Percentiles rank a stretch among this genome's conserved stretches.
Evolutionary conservation across 2,329 filamentous ascomycete genomes (phyloP).

Genomic region (Grosmannia huntii): DNA sequence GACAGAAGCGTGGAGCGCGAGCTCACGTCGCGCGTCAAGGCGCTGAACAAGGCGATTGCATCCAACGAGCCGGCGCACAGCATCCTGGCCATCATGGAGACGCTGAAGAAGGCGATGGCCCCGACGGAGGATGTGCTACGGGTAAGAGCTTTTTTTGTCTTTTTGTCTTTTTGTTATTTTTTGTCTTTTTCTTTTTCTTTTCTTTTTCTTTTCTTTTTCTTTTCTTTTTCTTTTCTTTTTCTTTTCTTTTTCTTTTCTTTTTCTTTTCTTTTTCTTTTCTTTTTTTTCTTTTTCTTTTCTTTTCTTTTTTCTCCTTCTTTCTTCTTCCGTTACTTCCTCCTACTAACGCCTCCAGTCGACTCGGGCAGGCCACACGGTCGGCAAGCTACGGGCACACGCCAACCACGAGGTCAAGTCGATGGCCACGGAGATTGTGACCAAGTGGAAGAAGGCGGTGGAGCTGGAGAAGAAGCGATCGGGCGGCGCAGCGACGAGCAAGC

Average conservation of each 20-base stretch:
- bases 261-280: no score
- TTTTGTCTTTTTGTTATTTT: no score
- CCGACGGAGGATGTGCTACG: slow-evolving; percentile 85
- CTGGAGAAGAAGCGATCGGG: slow-evolving; percentile 36
- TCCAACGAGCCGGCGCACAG: slow-evolving; percentile 62
- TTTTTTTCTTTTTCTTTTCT: neutral
- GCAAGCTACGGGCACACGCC: slow-evolving; percentile 62
- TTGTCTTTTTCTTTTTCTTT: no score
- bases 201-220: neutral
- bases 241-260: no score
- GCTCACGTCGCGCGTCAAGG: slow-evolving; percentile 63
- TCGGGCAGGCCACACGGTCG: slow-evolving; percentile 81
- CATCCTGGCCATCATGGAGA: slow-evolving; percentile 61
- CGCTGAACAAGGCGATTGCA: slow-evolving; percentile 64
- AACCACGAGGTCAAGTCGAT: slow-evolving; percentile 71
- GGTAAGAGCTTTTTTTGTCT: slow-evolving; percentile 29
- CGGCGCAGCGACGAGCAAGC: slow-evolving; percentile 15
- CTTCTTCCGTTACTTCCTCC: neutral
- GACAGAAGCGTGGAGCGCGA: slow-evolving; percentile 53
- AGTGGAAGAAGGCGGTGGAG: slow-evolving; percentile 75
- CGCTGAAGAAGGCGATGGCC: slow-evolving; percentile 65
- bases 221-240: no score
- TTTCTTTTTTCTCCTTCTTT: no score
- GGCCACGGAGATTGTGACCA: slow-evolving; percentile 71
- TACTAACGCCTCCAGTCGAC: slow-evolving; percentile 44